phyloP scores from a whole-genome alignment of 495 filamentous ascomycete genomes.

The Opeltia flavorubescens region DNA sequence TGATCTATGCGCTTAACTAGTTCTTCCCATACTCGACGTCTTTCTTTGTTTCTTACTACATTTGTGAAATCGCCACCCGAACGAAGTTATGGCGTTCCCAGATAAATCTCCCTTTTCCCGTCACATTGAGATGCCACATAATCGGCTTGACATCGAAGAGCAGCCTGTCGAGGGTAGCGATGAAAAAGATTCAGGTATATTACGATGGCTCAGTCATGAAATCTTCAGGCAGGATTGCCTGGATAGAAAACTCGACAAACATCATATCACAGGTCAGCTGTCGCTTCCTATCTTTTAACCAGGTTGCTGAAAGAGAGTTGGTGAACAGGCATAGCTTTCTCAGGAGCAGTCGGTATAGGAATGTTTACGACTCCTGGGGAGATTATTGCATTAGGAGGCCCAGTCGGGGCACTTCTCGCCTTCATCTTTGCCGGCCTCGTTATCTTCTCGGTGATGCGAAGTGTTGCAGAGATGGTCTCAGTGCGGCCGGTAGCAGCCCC shows the following conservation, averaged over 20 bases:
- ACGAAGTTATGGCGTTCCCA: too few relatives aligned
- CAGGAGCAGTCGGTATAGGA: conserved; percentile 27
- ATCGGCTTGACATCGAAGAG: too few relatives aligned
- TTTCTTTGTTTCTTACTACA: too few relatives aligned
- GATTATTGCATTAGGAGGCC: conserved; percentile 22
- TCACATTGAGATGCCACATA: too few relatives aligned
- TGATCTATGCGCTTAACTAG: too few relatives aligned
- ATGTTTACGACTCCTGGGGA: conserved; percentile 26
- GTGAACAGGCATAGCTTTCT: conserved; percentile 20
- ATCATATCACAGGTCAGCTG: conserved; percentile 17
- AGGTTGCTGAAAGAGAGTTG: not conserved
- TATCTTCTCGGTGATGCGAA: conserved; percentile 26
- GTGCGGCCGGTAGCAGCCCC: conserved; percentile 26
- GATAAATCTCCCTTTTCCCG: too few relatives aligned
- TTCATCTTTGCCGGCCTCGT: conserved; percentile 24
- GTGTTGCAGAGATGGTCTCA: conserved; percentile 28
- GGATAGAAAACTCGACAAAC: conserved; percentile 12
- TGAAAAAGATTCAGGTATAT: not conserved
- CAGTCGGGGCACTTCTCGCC: conserved; percentile 23
- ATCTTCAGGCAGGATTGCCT: conserved; percentile 10
- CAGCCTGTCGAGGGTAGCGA: not conserved
- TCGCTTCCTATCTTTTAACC: not conserved
- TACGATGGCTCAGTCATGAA: conserved; percentile 2
- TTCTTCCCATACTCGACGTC: too few relatives aligned
- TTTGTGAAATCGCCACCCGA: too few relatives aligned